A percentile compares a stretch with the other conserved stretches of the same genome.
Conservation (phyloP, 345 rosid species). For the Arabis alpina region DNA sequence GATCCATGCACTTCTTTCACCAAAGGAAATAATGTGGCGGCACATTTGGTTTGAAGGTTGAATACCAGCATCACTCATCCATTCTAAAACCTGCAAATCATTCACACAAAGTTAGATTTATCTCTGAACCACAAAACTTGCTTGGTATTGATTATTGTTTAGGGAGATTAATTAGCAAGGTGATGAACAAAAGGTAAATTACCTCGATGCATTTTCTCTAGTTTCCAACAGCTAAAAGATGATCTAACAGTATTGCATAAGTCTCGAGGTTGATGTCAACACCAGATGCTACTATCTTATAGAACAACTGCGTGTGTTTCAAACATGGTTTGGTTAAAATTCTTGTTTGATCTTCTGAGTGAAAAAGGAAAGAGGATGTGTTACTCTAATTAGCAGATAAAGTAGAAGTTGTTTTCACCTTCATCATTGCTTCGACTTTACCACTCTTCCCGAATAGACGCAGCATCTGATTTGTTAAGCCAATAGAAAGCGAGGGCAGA, state of each 20-base stretch:
- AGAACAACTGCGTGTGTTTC: constrained; percentile 61
- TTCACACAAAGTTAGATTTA: neutral
- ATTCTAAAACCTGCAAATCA: constrained; percentile 71
- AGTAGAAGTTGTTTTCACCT: constrained; percentile 49
- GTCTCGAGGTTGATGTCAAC: constrained; percentile 61
- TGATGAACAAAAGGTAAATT: neutral
- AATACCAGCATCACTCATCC: constrained; percentile 82
- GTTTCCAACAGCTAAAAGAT: constrained; percentile 76
- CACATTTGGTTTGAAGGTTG: constrained; percentile 73
- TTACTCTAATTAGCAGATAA: constrained; percentile 10
- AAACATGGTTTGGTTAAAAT: constrained; percentile 24
- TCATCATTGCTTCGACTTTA: constrained; percentile 77
- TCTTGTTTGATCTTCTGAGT: neutral
- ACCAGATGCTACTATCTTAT: constrained; percentile 67
- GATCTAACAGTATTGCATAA: constrained; percentile 66
- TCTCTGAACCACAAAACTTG: constrained; percentile 1
- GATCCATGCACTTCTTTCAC: constrained; percentile 64
- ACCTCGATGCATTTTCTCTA: constrained; percentile 99
- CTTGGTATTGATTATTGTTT: neutral
- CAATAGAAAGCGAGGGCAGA: constrained; percentile 58
- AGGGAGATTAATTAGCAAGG: neutral
- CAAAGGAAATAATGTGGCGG: constrained; percentile 61
- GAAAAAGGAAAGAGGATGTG: neutral
- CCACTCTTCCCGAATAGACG: constrained; percentile 85
- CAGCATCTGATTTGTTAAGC: constrained; percentile 76